phyloP scores from a whole-genome alignment of 768 basidiomycete species.

The Boletus sensibilis region DNA sequence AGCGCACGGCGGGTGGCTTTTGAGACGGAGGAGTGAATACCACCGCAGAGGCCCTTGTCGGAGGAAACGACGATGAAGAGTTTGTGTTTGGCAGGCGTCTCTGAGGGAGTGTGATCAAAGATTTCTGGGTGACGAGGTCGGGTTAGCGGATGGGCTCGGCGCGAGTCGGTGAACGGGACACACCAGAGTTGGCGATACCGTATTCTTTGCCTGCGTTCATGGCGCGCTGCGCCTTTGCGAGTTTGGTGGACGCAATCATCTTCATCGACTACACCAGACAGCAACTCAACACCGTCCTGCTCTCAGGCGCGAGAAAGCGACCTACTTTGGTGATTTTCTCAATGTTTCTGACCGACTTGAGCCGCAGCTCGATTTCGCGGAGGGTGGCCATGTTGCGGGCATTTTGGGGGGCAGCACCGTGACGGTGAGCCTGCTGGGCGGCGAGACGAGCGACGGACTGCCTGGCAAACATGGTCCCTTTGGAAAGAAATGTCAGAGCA shows the following conservation, averaged over 20 bases:
- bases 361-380: slow-evolving; percentile 93
- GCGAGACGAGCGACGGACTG: slow-evolving; percentile 45
- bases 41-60: slow-evolving; percentile 99
- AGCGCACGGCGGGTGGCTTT: slow-evolving; percentile 82
- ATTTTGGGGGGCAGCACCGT: slow-evolving; percentile 41
- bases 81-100: slow-evolving; percentile 68
- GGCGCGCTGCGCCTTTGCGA: slow-evolving; percentile 91
- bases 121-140: slow-evolving; percentile 58
- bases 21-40: slow-evolving; percentile 96
- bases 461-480: slow-evolving; percentile 47
- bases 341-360: slow-evolving; percentile 96
- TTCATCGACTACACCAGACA: slow-evolving; percentile 77
- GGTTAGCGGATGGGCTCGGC: background rate
- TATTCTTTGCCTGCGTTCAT: slow-evolving; percentile 91
- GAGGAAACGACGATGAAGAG: slow-evolving; percentile 95
- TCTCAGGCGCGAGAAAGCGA: slow-evolving; percentile 3
- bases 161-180: slow-evolving; percentile 10
- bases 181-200: slow-evolving; percentile 88
- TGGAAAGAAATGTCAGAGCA: slow-evolving; percentile 1
- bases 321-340: slow-evolving; percentile 99
- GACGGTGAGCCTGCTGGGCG: slow-evolving; percentile 37
- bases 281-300: background rate
- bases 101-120: slow-evolving; percentile 73
- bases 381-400: slow-evolving; percentile 95
- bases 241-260: slow-evolving; percentile 98